Evolutionary conservation across 1,139 yeast species (phyloP), one percentile per base, ranked within the genome.

Genomic region (Suhomyces guaymorum): DNA sequence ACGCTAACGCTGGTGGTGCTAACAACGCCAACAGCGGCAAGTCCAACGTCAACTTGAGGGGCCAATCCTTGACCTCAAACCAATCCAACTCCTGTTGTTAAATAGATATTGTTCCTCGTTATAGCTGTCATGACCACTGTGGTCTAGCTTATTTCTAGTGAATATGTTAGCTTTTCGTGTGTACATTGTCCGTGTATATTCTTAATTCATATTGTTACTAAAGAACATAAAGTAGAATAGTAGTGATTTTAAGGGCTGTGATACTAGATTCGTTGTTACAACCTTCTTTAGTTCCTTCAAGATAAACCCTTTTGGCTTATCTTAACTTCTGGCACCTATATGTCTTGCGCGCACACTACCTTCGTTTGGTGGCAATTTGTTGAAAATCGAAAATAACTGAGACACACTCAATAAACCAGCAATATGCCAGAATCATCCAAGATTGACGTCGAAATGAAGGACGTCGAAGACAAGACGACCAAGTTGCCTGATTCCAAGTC

Each of bases 41-140:
- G 66, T 76, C 87, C 38, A 77, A 80, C 51, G 95, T 90, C 50
- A 89, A 88, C 67, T 75, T 92, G 63, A 78, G 87, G 57, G 97
- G 97, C 44, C 92, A 89, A 63, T 80, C 92, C 36, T 84, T 90
- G 57, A 77, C 85, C 40, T 72, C 78, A 45, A 73, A 75, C 49
- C 78, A 75, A 55, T 65, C 80, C 42, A 74, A 75, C 56, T 80
- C 89, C 42, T 92, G 98, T 73, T 90, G 97, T 73, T 83, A 70
- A 42, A 28, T 28, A 32, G 32, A 33, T n/a, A n/a, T n/a, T n/a
- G n/a, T n/a, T n/a, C n/a, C n/a, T n/a, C n/a, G n/a, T n/a, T n/a
- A n/a, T n/a, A n/a, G n/a, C n/a, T n/a, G n/a, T n/a, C n/a, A n/a
- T n/a, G n/a, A n/a, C n/a, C 26, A 5, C 7, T 11, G 7, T 23